A percentile compares a stretch with the other conserved stretches of the same genome.
Conservation (phyloP, 768 basidiomycete genomes). For the Calocera cornea region DNA sequence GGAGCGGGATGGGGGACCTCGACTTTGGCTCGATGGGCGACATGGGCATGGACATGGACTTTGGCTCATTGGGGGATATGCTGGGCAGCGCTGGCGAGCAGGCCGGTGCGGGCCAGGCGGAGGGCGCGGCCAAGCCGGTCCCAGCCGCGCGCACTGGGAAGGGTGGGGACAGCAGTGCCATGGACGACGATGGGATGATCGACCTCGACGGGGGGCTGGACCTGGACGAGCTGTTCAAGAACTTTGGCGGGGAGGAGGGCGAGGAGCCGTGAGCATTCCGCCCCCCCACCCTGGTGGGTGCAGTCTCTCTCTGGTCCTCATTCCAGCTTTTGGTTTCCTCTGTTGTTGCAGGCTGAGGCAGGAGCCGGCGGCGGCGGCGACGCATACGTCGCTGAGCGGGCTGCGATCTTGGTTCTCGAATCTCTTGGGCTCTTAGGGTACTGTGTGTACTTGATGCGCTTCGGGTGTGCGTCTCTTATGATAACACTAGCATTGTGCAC, state of each 20-base stretch:
- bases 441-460: no score
- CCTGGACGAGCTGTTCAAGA: background rate
- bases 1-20: background rate
- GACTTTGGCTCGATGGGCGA: background rate
- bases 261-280: background rate
- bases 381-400: no score
- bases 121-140: background rate
- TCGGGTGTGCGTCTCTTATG: no score
- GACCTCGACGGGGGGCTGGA: background rate
- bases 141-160: background rate
- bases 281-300: no score
- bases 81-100: background rate
- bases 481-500: no score
- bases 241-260: background rate
- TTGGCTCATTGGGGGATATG: background rate
- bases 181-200: constrained; percentile 5
- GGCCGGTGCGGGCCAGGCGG: background rate
- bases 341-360: no score
- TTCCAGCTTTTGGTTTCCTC: no score
- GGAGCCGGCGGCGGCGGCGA: no score
- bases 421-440: no score
- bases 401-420: no score
- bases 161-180: background rate
- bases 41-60: background rate
- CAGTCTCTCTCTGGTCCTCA: no score